Percentiles rank a stretch among this genome's conserved stretches.
Conservation (phyloP, 2,329 filamentous ascomycete genomes). For the Dothistroma pini region DNA sequence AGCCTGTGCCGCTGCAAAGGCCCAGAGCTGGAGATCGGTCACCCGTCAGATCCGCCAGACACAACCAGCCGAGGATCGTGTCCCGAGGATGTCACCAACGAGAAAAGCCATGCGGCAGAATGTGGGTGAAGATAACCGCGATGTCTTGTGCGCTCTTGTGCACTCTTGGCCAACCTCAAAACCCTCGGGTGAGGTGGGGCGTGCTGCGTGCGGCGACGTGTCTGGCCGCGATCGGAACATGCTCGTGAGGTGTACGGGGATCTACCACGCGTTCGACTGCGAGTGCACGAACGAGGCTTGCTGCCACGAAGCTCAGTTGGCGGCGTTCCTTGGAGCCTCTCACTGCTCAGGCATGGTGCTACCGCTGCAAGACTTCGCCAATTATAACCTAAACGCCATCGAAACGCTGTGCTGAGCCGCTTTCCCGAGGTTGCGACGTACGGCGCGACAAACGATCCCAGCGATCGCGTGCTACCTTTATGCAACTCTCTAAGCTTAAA, state of each 20-base stretch:
- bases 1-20: background rate
- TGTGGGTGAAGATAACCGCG: constrained; percentile 13
- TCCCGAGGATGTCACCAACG: constrained; percentile 9
- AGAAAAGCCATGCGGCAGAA: constrained; percentile 14
- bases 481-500: background rate
- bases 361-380: background rate
- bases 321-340: background rate
- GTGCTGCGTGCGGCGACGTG: constrained; percentile 11
- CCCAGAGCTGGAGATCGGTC: background rate
- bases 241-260: background rate
- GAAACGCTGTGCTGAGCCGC: background rate
- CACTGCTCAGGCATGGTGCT: background rate
- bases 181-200: constrained; percentile 8
- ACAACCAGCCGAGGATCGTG: no score
- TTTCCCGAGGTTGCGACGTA: background rate
- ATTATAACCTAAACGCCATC: background rate
- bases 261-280: background rate
- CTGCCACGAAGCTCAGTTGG: no score
- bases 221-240: constrained; percentile 9
- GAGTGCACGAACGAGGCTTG: background rate
- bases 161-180: constrained; percentile 18
- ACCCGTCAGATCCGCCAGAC: no score
- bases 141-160: constrained; percentile 23
- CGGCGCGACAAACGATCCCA: background rate
- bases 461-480: background rate